Evolutionary conservation across 805 yeast species (phyloP).

Genomic region (Pichia cabralensis): DNA sequence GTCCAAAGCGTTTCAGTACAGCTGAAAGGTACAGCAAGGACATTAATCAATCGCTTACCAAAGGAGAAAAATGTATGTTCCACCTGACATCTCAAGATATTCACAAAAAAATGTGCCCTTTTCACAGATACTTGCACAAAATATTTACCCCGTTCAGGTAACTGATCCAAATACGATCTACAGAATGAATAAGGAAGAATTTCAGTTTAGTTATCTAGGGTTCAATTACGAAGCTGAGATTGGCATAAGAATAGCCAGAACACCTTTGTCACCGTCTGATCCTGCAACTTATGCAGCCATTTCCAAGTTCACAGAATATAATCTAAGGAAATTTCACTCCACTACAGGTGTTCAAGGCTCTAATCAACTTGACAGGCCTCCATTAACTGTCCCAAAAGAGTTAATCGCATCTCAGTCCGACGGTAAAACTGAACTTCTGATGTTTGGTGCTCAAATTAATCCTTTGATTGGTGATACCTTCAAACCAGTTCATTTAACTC

Average conservation of each 20-base stretch:
- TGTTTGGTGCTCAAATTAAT: constrained; percentile 44
- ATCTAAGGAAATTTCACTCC: constrained; percentile 30
- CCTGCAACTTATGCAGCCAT: constrained; percentile 44
- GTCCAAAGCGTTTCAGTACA: no score
- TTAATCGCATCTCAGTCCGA: constrained; percentile 23
- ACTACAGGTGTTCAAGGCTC: constrained; percentile 28
- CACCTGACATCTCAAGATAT: constrained; percentile 22
- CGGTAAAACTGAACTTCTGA: constrained; percentile 26
- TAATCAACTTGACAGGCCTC: constrained; percentile 31
- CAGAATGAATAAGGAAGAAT: constrained; percentile 21
- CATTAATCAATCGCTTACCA: no score
- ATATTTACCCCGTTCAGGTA: constrained; percentile 25
- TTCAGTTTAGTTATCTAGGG: constrained; percentile 25
- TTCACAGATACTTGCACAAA: constrained; percentile 20
- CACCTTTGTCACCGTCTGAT: constrained; percentile 29
- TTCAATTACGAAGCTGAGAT: constrained; percentile 24
- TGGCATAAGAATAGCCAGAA: constrained; percentile 26
- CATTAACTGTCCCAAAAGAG: constrained; percentile 24
- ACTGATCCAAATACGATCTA: constrained; percentile 27
- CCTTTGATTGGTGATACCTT: constrained; percentile 46
- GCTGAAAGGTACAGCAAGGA: no score
- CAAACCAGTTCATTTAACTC: constrained; percentile 40
- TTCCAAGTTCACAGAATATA: constrained; percentile 38
- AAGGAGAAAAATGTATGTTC: constrained; percentile 28
- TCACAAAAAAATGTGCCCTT: constrained; percentile 20